Evolutionary conservation across 345 rosid genomes (phyloP), one percentile per base, ranked within the genome.

Genomic region (Theobroma cacao): DNA sequence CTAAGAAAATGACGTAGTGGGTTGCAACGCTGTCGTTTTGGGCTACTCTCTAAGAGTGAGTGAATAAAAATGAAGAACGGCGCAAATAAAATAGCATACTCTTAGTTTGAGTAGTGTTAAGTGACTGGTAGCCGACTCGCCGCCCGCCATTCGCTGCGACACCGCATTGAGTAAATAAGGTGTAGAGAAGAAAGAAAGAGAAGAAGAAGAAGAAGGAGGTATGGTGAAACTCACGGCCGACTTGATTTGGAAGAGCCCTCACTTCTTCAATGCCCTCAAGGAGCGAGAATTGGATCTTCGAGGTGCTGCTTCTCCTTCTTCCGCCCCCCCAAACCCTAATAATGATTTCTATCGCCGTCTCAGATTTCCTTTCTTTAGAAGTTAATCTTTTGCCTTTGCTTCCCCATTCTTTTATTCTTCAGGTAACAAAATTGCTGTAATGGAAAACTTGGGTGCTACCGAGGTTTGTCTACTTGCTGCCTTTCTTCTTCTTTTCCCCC

Each of bases 171-270:
- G 34, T 30, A 50, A 31, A 28, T 5, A 45, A 70, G 34, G 17
- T 14, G 7, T 24, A 48, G 36, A 69, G 38, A 3, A 43, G 24
- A 45, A 24, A 47, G 38, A 11, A 30, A 28, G 0, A n/a, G 31
- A 8, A 36, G 11, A n/a, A 74, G 7, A 30, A 3, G 40, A n/a
- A n/a, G n/a, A n/a, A n/a, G 52, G 7, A 20, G 40, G 59, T 6
- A 97, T 97, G 99, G 99, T 97, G 92, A 97, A 94, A 83, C 91
- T 97, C 66, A 90, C 98, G 9, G 99, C 98, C 59, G 99, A 97
- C 82, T 88, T 97, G 93, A 91, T 97, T 67, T 94, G 98, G 98
- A 97, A 94, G 59, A 88, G 98, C 82, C 97, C 98, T 80, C 99
- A 97, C 79, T 97, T 97, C 89, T 97, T 97, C 93, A 97, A 97